These are phyloP conservation scores for Scheffersomyces cryptocercus DNA, from an alignment of 1,139 yeast genomes.

Conservation along the genomic window DNA sequence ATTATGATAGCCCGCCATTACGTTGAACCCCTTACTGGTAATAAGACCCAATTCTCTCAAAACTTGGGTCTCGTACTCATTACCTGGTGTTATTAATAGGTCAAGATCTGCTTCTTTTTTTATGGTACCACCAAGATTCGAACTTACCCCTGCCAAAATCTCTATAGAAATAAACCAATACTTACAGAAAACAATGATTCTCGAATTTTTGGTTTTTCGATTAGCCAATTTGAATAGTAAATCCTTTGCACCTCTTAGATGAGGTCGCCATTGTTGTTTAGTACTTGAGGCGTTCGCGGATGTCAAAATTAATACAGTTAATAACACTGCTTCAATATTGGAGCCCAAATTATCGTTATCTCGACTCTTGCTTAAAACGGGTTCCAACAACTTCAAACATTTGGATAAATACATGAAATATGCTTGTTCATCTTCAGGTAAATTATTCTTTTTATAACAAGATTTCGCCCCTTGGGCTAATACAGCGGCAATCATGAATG, in stretches of 20 bases:
- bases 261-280: slow-evolving; percentile 22
- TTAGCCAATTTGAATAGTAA: slow-evolving; percentile 15
- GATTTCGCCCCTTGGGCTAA: slow-evolving; percentile 73
- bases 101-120: slow-evolving; percentile 15
- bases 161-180: slow-evolving; percentile 20
- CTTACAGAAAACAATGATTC: slow-evolving; percentile 18
- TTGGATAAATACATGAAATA: slow-evolving; percentile 63
- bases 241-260: slow-evolving; percentile 21
- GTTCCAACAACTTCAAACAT: slow-evolving; percentile 58
- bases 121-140: slow-evolving; percentile 18
- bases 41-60: slow-evolving; percentile 15
- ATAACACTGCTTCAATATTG: slow-evolving; percentile 19
- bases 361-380: slow-evolving; percentile 27
- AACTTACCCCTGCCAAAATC: slow-evolving; percentile 18
- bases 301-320: slow-evolving; percentile 19
- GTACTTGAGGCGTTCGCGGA: slow-evolving; percentile 19
- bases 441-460: slow-evolving; percentile 41
- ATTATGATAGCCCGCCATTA: slow-evolving; percentile 17
- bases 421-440: slow-evolving; percentile 62
- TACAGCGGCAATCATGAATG: slow-evolving; percentile 68
- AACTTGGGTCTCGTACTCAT: slow-evolving; percentile 12
- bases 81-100: slow-evolving; percentile 10
- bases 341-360: slow-evolving; percentile 8
- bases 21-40: slow-evolving; percentile 14
- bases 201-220: slow-evolving; percentile 8